Evolutionary conservation across 2,329 filamentous ascomycete genomes (phyloP).

Genomic region (Aquanectria penicillioides): DNA sequence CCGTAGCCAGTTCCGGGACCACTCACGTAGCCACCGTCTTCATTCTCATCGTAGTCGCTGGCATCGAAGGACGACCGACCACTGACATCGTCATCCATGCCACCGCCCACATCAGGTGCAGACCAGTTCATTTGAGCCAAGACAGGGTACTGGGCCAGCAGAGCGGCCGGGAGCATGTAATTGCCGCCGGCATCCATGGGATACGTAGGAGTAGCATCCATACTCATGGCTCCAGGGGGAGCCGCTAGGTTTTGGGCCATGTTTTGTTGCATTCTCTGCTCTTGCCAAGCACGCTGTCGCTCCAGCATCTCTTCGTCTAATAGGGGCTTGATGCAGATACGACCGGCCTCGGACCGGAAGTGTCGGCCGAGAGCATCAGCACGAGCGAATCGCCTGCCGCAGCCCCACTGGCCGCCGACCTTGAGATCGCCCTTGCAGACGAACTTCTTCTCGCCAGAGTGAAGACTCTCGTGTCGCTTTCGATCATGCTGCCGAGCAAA

Average conservation of each 20-base stretch:
- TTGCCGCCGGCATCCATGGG: constrained; percentile 65
- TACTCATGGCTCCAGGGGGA: constrained; percentile 63
- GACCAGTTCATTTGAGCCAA: constrained; percentile 92
- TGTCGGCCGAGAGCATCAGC: constrained; percentile 94
- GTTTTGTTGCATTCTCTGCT: constrained; percentile 75
- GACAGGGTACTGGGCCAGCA: constrained; percentile 92
- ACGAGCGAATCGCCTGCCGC: constrained; percentile 90
- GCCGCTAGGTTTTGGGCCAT: constrained; percentile 69
- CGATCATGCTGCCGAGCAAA: constrained; percentile 98
- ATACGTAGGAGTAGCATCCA: constrained; percentile 69
- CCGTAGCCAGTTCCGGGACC: constrained; percentile 69
- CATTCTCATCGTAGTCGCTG: constrained; percentile 79
- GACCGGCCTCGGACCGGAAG: constrained; percentile 93
- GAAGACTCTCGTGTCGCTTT: constrained; percentile 94
- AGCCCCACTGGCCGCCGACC: constrained; percentile 87
- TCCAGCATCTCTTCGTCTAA: constrained; percentile 93
- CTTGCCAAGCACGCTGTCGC: constrained; percentile 78
- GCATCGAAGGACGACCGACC: constrained; percentile 85
- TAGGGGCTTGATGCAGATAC: constrained; percentile 96
- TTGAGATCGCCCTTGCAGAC: constrained; percentile 94
- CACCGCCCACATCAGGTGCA: constrained; percentile 70
- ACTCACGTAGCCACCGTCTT: constrained; percentile 75
- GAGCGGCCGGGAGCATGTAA: constrained; percentile 83
- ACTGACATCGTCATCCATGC: constrained; percentile 79
- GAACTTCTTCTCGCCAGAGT: constrained; percentile 98